Conservation (phyloP, 495 filamentous ascomycete species). For the Lophium mytilinum region DNA sequence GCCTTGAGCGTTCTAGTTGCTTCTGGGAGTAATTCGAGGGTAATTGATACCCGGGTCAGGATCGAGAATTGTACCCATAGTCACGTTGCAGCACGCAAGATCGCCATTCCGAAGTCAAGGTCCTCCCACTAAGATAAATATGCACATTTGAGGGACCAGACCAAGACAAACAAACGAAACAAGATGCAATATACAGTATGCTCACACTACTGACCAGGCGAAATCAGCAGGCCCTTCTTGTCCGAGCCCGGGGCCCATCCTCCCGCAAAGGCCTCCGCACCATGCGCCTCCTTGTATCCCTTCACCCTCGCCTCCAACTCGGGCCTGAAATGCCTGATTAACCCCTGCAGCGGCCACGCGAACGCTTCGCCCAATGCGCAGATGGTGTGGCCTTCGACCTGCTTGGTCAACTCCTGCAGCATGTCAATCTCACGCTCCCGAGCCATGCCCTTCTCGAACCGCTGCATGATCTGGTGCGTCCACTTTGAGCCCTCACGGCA, state of each 20-base stretch:
- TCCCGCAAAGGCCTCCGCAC: constrained; percentile 68
- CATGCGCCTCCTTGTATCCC: constrained; percentile 59
- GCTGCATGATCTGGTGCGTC: constrained; percentile 97
- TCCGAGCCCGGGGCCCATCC: constrained; percentile 75
- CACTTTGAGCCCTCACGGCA: constrained; percentile 96
- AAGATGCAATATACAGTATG: constrained; percentile 11
- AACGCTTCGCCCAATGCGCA: constrained; percentile 97
- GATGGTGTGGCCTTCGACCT: constrained; percentile 98
- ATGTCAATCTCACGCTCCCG: constrained; percentile 94
- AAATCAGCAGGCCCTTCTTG: constrained; percentile 72
- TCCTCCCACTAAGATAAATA: constrained; percentile 2
- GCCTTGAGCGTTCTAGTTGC: neutral
- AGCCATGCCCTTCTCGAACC: constrained; percentile 84
- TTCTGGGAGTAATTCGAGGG: neutral
- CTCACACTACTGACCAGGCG: constrained; percentile 59
- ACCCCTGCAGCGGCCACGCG: constrained; percentile 94
- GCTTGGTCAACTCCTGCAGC: constrained; percentile 98
- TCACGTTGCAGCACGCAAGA: neutral
- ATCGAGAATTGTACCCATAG: no score
- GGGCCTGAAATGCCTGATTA: constrained; percentile 95
- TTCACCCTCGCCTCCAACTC: constrained; percentile 85
- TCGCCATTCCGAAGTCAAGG: neutral
- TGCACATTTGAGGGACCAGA: constrained; percentile 17
- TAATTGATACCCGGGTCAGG: neutral
- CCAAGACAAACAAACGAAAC: constrained; percentile 8